Conservation (phyloP, 805 yeast species). For the Metschnikowia shivogae region DNA sequence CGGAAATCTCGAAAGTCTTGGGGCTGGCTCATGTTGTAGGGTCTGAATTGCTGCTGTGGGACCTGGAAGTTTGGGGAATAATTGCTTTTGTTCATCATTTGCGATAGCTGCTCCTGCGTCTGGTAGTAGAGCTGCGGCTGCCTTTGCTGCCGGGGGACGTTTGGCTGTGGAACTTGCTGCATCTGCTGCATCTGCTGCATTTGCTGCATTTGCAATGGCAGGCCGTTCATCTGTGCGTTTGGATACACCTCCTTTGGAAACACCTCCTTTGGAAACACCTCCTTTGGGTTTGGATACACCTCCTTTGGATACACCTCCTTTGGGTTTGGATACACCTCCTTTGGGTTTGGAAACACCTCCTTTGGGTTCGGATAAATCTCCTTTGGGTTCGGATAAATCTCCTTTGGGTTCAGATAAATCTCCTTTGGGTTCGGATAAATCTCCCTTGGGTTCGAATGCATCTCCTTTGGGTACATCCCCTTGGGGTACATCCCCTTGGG, state of each 20-base stretch:
- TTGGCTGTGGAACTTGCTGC: background rate
- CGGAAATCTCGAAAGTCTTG: too few species aligned
- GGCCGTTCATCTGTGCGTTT: background rate
- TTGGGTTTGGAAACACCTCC: background rate
- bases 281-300: background rate
- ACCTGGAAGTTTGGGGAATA: background rate
- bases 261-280: too few species aligned
- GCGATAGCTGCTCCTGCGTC: background rate
- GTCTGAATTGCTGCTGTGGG: background rate
- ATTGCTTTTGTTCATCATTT: background rate
- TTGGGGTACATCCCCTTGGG: background rate
- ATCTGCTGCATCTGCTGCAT: background rate
- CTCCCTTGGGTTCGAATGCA: background rate
- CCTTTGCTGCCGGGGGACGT: background rate
- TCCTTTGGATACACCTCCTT: background rate
- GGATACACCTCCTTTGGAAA: too few species aligned
- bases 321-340: too few species aligned
- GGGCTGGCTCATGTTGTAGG: too few species aligned
- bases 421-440: background rate
- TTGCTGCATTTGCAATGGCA: background rate
- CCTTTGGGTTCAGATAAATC: too few species aligned
- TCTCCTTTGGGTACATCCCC: background rate
- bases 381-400: too few species aligned
- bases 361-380: background rate
- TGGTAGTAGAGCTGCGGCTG: background rate